A percentile compares a stretch with the other conserved stretches of the same genome.
Conservation (phyloP, 2,329 filamentous ascomycete genomes). For the Helicocarpus griseus region DNA sequence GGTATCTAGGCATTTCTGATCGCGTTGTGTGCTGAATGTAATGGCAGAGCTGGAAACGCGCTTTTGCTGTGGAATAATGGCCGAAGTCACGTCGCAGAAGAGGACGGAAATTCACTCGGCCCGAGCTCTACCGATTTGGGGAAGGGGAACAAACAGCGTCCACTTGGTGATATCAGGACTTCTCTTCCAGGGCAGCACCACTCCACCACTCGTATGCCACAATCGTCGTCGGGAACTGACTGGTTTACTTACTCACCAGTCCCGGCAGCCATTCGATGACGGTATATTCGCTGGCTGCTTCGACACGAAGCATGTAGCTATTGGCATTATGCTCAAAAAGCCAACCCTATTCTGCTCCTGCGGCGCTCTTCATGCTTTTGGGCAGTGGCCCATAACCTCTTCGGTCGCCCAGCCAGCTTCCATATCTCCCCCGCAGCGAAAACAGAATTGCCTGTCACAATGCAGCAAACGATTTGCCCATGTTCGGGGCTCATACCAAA, state of each 20-base stretch:
- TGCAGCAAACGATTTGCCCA: slow-evolving; percentile 28
- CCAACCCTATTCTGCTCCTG: slow-evolving; percentile 29
- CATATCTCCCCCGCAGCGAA: slow-evolving; percentile 14
- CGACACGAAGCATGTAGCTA: slow-evolving; percentile 23
- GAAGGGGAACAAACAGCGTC: background rate
- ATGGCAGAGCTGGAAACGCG: background rate
- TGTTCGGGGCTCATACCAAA: slow-evolving; percentile 17
- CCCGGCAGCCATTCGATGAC: slow-evolving; percentile 4
- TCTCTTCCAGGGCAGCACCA: background rate
- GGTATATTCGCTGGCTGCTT: slow-evolving; percentile 10
- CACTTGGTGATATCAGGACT: too few species aligned
- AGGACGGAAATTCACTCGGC: background rate
- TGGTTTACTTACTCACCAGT: background rate
- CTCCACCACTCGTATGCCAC: too few species aligned
- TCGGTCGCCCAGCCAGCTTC: slow-evolving; percentile 21
- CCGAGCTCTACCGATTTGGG: background rate
- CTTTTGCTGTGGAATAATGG: background rate
- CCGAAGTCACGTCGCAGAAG: too few species aligned
- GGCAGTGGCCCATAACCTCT: slow-evolving; percentile 14
- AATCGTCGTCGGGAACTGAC: background rate
- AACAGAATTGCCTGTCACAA: slow-evolving; percentile 13
- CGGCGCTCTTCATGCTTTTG: slow-evolving; percentile 27
- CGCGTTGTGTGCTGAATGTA: background rate
- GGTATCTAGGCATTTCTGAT: slow-evolving; percentile 19
- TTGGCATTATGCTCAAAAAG: slow-evolving; percentile 37